Base-by-base conservation (phyloP, 2,329 filamentous ascomycete species). In the Drechslera avenae region DNA sequence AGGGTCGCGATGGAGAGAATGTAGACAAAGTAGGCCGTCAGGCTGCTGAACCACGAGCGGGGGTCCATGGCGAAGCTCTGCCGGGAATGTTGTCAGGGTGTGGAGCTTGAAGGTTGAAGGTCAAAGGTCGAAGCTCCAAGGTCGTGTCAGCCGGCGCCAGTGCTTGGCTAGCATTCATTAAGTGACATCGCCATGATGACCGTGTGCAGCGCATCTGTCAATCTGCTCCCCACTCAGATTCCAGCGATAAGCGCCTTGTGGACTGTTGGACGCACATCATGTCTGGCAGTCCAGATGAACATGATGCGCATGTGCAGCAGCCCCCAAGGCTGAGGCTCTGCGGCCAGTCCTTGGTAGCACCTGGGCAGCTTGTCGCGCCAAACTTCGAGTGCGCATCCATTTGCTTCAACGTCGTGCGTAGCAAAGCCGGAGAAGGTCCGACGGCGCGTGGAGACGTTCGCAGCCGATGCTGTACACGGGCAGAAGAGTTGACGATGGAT, bases 1-100 rank as follows among this genome's bases (percentile, higher is more conserved):
- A 97, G 76, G 0, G 91, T 95, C 35, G 89, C 85, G 52, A 92
- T 80, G 53, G 86, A 76, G 47, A 97, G 83, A 39, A 94, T 77
- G 67, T 90, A 84, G 66, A 94, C 70, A 63, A 97, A 84, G 74
- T 91, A 96, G 4, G 84, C 79, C 30, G 90, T 94, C 47, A 91
- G 69, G 66, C 74, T 73, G 52, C 78, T 64, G 59, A 76, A 68
- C 69, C 71, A 76, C 16, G 72, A 64, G 23, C 67, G 64, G 19
- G 65, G 66, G 40, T 71, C 63, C 74, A 77, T 77, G 53, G 56
- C 59, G 62, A 46, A 28, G 47, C 53, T 14, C 39, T 46, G 46
- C 53, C 39, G 50, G n/a, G n/a, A n/a, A 12, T 13, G 54, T 51
- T 57, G 44, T 46, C 28, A 31, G 40, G 35, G 21, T 28, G 17